These are phyloP conservation scores for Trifolium fragiferum DNA, from an alignment of 306 rosid species.

Conservation along the genomic window DNA sequence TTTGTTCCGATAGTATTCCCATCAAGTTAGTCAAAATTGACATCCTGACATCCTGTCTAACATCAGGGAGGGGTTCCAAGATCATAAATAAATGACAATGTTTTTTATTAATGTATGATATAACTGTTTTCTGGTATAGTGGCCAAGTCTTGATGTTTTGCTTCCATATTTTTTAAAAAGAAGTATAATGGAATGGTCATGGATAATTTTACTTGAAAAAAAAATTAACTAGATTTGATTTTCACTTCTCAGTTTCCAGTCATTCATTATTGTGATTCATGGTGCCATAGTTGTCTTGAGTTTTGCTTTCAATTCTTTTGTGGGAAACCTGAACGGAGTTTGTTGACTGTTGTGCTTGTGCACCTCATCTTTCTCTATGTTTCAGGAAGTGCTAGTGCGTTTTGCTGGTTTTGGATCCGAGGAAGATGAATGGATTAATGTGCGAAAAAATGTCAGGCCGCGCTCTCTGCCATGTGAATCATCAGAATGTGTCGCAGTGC, in stretches of 20 bases:
- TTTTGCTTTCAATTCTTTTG: constrained; percentile 29
- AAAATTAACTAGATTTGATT: not conserved
- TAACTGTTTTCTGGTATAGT: constrained; percentile 14
- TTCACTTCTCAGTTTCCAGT: not conserved
- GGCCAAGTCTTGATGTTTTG: constrained; percentile 2
- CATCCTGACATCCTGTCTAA: constrained; percentile 8
- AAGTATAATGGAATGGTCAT: not conserved
- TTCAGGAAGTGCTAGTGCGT: constrained; percentile 86
- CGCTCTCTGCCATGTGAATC: constrained; percentile 98
- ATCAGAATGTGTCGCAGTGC: constrained; percentile 95
- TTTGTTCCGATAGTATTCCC: constrained; percentile 1
- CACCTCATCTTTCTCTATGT: constrained; percentile 37
- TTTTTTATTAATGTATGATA: not conserved
- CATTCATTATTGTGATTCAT: not conserved
- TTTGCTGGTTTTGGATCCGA: constrained; percentile 97
- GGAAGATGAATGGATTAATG: constrained; percentile 97
- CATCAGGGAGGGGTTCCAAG: not conserved
- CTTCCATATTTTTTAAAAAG: not conserved
- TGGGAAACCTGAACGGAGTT: constrained; percentile 6
- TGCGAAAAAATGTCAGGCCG: constrained; percentile 81
- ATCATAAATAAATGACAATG: not conserved
- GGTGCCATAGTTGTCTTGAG: constrained; percentile 25
- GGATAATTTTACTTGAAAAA: not conserved
- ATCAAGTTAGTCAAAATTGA: constrained; percentile 3
- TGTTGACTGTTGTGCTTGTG: not conserved